Evolutionary conservation across 2,329 filamentous ascomycete genomes (phyloP), one percentile per base, ranked within the genome.

Genomic region (Claviceps maximensis): DNA sequence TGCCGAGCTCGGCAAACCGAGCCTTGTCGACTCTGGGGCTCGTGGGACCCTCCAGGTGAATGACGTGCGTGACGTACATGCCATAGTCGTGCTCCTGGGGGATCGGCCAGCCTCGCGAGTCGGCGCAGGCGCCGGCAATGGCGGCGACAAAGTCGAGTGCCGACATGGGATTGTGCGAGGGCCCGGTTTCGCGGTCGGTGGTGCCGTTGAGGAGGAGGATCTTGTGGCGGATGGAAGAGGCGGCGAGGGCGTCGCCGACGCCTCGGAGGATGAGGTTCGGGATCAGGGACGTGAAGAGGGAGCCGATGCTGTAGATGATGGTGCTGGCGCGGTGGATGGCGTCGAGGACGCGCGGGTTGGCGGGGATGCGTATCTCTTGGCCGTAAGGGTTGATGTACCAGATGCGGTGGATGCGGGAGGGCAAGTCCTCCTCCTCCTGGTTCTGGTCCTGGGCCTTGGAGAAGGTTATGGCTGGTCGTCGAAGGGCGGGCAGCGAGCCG

Each of bases 341-440:
- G 8, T 81, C 77, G 0, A 95, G 61, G 0, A 91, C 88, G 50
- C 88, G 83, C 0, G 89, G 83, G 62, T 95, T 97, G 2, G 89
- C 86, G 0, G 83, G 78, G 0, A 90, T 87, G 19, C 84, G 81
- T 59, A 97, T 96, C 68, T 96, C 90, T 65, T 96, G 89, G n/a
- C 91, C 91, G 66, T 96, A 97, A 0, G 91, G 91, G 63, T 96
- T 97, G 71, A 97, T 97, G 71, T 97, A 97, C 89, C 89, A 97
- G 33, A 97, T 77, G 2, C 90, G 74, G 52, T 83, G 75, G 59
- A 97, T 95, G 29, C 87, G 78, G 0, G 85, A 77, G 0, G 87
- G 79, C 1, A 97, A 74, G 52, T 91, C 87, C 56, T 87, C 81
- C 57, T 89, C 84, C 4, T 91, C 87, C 56, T 87, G 80, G 57